Conservation (phyloP, 331 rosid species). For the Arachis monticola region DNA sequence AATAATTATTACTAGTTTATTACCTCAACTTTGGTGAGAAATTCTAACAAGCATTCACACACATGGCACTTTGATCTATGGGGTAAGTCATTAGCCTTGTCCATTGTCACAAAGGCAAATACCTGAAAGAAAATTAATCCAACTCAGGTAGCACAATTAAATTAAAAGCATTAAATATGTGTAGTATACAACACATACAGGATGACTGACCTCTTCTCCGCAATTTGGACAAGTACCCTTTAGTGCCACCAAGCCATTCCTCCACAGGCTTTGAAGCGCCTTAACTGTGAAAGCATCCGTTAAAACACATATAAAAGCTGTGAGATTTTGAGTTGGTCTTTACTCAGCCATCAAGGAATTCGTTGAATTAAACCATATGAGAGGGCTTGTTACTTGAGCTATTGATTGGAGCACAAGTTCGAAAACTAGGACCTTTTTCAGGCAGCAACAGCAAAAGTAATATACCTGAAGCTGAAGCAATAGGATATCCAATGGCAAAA, state of each 20-base stretch:
- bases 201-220: constrained; percentile 81
- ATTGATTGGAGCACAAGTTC: constrained; percentile 1
- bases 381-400: not conserved
- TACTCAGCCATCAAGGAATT: not conserved
- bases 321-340: not conserved
- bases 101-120: constrained; percentile 77
- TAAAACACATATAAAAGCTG: not conserved
- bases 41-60: constrained; percentile 73
- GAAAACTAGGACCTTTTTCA: not conserved
- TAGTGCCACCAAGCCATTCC: constrained; percentile 64
- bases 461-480: constrained; percentile 73
- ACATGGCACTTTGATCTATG: constrained; percentile 90
- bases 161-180: not conserved
- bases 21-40: constrained; percentile 76
- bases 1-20: constrained; percentile 4
- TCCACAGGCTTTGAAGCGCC: constrained; percentile 81
- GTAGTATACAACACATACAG: constrained; percentile 11
- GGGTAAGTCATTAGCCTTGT: constrained; percentile 53
- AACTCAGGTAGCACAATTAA: not conserved
- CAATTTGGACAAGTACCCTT: constrained; percentile 95
- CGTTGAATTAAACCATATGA: not conserved
- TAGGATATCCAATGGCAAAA: constrained; percentile 65
- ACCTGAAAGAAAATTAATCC: constrained; percentile 55
- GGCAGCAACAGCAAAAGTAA: not conserved
- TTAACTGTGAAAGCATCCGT: constrained; percentile 53